These are phyloP conservation scores for Stemphylium vesicarium DNA, from an alignment of 2,329 filamentous ascomycete species.

Conservation along the genomic window DNA sequence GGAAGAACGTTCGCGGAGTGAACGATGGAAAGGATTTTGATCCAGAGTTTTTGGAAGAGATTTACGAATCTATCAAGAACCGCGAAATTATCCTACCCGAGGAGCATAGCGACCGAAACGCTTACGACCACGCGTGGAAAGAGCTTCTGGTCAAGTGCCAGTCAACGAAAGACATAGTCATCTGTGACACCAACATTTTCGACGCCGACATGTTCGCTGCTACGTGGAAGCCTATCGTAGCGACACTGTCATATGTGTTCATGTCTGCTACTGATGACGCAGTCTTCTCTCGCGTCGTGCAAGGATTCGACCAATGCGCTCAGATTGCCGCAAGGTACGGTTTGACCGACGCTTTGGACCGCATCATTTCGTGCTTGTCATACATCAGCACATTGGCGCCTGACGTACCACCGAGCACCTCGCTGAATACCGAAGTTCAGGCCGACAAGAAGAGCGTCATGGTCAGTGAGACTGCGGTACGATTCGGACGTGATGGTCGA, in stretches of 20 bases:
- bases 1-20: slow-evolving; percentile 86
- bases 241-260: slow-evolving; percentile 96
- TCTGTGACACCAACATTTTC: slow-evolving; percentile 91
- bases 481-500: slow-evolving; percentile 90
- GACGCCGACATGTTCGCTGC: slow-evolving; percentile 97
- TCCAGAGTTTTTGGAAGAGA: slow-evolving; percentile 79
- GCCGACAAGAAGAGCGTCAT: slow-evolving; percentile 91
- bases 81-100: slow-evolving; percentile 97
- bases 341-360: slow-evolving; percentile 85
- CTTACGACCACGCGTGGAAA: slow-evolving; percentile 97
- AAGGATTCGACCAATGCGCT: slow-evolving; percentile 94
- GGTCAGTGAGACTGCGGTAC: slow-evolving; percentile 97
- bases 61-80: slow-evolving; percentile 88
- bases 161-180: slow-evolving; percentile 72
- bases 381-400: slow-evolving; percentile 88
- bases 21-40: slow-evolving; percentile 87
- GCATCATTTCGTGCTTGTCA: slow-evolving; percentile 88
- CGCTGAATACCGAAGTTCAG: slow-evolving; percentile 94
- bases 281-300: slow-evolving; percentile 91
- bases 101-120: slow-evolving; percentile 95
- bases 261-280: slow-evolving; percentile 98
- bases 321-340: slow-evolving; percentile 86
- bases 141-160: slow-evolving; percentile 87
- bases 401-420: slow-evolving; percentile 77
- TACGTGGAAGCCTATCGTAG: slow-evolving; percentile 93